Percentiles rank a stretch among this genome's conserved stretches.
These are phyloP conservation scores for Kodamaea leandrae DNA, from an alignment of 805 yeast genomes.

Conservation along the genomic window DNA sequence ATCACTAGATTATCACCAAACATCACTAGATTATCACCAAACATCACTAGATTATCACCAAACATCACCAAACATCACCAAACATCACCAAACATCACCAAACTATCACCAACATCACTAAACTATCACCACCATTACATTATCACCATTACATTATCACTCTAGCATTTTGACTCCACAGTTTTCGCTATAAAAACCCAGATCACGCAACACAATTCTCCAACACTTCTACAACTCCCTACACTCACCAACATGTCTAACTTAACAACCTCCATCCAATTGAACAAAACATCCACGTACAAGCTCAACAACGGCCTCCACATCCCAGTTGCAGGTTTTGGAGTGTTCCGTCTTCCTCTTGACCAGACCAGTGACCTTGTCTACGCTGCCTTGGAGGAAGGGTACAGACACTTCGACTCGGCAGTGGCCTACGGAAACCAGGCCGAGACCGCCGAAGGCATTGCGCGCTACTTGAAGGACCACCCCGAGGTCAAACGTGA, in stretches of 20 bases:
- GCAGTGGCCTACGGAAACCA: constrained; percentile 72
- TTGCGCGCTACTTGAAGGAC: constrained; percentile 49
- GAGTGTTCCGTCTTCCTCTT: constrained; percentile 47
- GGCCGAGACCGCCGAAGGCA: constrained; percentile 57
- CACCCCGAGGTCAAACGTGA: constrained; percentile 33
- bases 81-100: too few relatives aligned
- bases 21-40: too few relatives aligned
- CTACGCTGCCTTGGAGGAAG: constrained; percentile 55
- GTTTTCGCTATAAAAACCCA: too few relatives aligned
- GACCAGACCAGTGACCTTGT: constrained; percentile 43
- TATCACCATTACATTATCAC: not conserved
- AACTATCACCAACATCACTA: too few relatives aligned
- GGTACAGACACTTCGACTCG: constrained; percentile 73
- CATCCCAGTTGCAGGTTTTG: constrained; percentile 58
- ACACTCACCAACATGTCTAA: too few relatives aligned
- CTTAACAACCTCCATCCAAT: constrained; percentile 29
- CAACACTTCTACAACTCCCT: too few relatives aligned
- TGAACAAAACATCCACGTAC: constrained; percentile 34
- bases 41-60: too few relatives aligned
- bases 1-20: too few relatives aligned
- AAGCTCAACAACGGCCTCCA: constrained; percentile 52
- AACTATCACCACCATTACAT: not conserved
- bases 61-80: too few relatives aligned
- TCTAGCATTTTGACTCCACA: too few relatives aligned
- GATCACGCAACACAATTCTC: too few relatives aligned